Base-by-base conservation (phyloP, 2,329 filamentous ascomycete genomes). In the Aplosporella prunicola region DNA sequence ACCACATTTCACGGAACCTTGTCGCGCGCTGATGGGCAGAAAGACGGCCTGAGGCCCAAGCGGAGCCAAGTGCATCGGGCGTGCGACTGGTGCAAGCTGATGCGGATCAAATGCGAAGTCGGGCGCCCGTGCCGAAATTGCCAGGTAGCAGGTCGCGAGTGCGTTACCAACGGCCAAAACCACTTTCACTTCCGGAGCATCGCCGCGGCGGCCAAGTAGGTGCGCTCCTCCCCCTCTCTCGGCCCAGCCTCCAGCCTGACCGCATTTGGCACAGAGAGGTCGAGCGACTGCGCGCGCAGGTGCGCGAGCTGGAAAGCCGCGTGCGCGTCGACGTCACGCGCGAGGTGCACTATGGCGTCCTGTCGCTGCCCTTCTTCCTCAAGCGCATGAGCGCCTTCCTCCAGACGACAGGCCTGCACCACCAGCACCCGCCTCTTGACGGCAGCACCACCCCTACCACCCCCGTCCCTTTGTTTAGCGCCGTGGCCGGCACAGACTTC, bases 341-440 rank as follows among this genome's bases (percentile, higher is more conserved):
- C n/a, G 13, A 10, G 18, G 7, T 23, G 11, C 30, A 18, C 30
- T 69, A 64, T 45, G 67, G 66, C 4, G 56, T 63, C 1, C 57
- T 63, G 2, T 70, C 67, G 6, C 47, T 57, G 10, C 62, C 61
- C 43, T 69, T 64, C 51, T 70, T 68, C 45, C 61, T 68, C 37
- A 51, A 52, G n/a, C 58, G 64, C 26, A 58, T 70, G 37, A 61
- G 53, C 14, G 42, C 45, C 8, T 67, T 58, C 43, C 46, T 69
- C 13, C 49, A 47, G 20, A 49, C 47, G 9, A 43, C 50, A 1
- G 42, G 64, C 7, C 53, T 61, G 22, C 53, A 60, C 32, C 30
- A n/a, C 11, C 32, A 20, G 22, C 30, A n/a, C 11, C 32, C 32
- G 22, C 32, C 16, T 20, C 32, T 26, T 11, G 32, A 34, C 32